Conservation (phyloP, 108 stramenopile genomes). For the Fistulifera pelliculosa region DNA sequence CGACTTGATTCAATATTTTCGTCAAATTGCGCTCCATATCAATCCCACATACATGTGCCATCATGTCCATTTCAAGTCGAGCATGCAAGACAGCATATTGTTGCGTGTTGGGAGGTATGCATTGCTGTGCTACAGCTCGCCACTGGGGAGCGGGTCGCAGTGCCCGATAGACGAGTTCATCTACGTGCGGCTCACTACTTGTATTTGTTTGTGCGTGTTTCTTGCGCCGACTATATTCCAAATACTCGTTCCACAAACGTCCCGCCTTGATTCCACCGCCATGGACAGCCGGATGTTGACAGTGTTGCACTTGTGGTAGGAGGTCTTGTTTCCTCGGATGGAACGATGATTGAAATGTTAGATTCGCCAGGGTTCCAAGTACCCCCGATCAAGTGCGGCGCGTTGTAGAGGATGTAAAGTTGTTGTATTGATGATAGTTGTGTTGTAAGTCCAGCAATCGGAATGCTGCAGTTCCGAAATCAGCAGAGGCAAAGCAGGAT, state of each 20-base stretch:
- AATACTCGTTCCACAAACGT: constrained; percentile 28
- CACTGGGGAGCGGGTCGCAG: constrained; percentile 23
- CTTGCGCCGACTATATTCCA: constrained; percentile 1
- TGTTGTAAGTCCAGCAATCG: background rate
- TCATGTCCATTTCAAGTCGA: constrained; percentile 73
- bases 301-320: constrained; percentile 13
- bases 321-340: constrained; percentile 27
- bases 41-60: constrained; percentile 37
- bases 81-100: constrained; percentile 59
- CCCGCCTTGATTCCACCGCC: constrained; percentile 32
- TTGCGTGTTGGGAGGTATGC: constrained; percentile 6
- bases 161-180: constrained; percentile 13
- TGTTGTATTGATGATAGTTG: no score
- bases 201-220: background rate
- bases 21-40: constrained; percentile 55
- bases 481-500: background rate
- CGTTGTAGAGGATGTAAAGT: background rate
- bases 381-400: background rate
- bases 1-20: constrained; percentile 37
- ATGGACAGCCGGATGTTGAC: constrained; percentile 22
- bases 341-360: no score
- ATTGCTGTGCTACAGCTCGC: constrained; percentile 21
- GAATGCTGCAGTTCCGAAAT: background rate
- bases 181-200: background rate
- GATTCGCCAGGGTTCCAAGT: background rate